Conservation (phyloP, 2,329 filamentous ascomycete species). For the Diaporthe destruens region DNA sequence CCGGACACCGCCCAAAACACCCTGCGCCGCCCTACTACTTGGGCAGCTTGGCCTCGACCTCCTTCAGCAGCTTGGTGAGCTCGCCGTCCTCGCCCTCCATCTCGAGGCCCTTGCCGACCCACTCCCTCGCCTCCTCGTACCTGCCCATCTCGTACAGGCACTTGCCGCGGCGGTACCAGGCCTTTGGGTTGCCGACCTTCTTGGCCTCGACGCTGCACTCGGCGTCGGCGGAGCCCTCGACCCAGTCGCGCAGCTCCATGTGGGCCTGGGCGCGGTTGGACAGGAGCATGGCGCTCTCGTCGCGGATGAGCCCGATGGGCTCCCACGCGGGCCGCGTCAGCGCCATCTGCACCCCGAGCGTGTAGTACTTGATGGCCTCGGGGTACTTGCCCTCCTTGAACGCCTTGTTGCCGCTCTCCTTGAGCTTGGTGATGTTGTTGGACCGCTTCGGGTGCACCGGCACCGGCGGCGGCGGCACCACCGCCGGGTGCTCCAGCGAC, state of each 20-base stretch:
- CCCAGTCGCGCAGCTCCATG: conserved; percentile 86
- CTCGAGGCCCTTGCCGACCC: conserved; percentile 83
- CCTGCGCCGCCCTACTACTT: conserved; percentile 47
- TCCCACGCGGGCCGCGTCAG: conserved; percentile 87
- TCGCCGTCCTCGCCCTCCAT: conserved; percentile 80
- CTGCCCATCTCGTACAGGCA: conserved; percentile 93
- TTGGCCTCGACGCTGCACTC: conserved; percentile 90
- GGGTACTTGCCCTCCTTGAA: conserved; percentile 82
- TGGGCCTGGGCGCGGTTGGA: conserved; percentile 91
- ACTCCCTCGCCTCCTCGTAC: conserved; percentile 83
- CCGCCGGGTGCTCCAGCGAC: conserved; percentile 70
- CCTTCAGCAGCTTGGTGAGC: conserved; percentile 72
- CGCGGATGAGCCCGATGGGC: conserved; percentile 82
- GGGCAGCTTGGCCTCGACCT: conserved; percentile 64
- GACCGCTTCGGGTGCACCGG: conserved; percentile 94
- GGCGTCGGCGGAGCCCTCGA: conserved; percentile 88
- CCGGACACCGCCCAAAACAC: background rate
- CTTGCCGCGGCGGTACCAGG: conserved; percentile 89
- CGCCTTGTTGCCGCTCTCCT: conserved; percentile 85
- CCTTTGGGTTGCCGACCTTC: conserved; percentile 89
- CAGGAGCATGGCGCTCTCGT: conserved; percentile 85
- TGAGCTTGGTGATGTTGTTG: conserved; percentile 89
- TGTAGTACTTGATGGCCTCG: conserved; percentile 86
- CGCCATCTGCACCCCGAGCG: conserved; percentile 91
- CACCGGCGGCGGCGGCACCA: conserved; percentile 84